Evolutionary conservation across 345 rosid genomes (phyloP), one percentile per base, ranked within the genome.

Genomic region (Citrus sp.): DNA sequence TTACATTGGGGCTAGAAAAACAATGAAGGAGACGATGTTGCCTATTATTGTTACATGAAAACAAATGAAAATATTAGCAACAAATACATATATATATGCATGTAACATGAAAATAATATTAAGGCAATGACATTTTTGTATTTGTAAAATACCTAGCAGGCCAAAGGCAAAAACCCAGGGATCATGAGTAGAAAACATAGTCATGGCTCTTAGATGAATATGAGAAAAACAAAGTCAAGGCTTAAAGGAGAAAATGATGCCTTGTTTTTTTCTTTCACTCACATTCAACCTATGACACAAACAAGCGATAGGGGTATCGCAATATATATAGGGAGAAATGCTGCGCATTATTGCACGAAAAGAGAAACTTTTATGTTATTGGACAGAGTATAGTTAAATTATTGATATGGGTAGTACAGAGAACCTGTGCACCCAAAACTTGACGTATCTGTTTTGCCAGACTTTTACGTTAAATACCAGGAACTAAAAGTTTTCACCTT

Each of bases 1-100:
- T 84, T 79, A 82, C 89, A 86, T 51, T 56, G 87, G 87, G 27
- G 87, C 78, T 1, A 86, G 80, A 55, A 84, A 86, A 6, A 78
- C 87, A 40, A 82, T 54, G 38, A 84, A 80, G 76, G 86, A 82
- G 19, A 80, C 14, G 25, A 82, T 10, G 64, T 86, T 86, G 22
- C 86, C 86, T 81, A 58, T 6, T 32, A 30, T 6, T 18, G 21
- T 13, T 70, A 70, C 14, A 4, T 37, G 4, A 58, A 59, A 19
- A 46, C 51, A 46, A 35, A 55, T 28, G 21, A 55, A 24, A 34
- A 25, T 1, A 68, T 38, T 40, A 40, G 55, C n/a, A 10, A 54
- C 58, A 16, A 18, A 54, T 54, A 18, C 19, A 54, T 54, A 54
- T 7, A 18, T 18, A 54, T 18, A 54, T 54, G 22, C 22, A 38